Evolutionary conservation across 2,329 filamentous ascomycete genomes (phyloP), one percentile per base, ranked within the genome.

Genomic region (Fusarium vanettenii): DNA sequence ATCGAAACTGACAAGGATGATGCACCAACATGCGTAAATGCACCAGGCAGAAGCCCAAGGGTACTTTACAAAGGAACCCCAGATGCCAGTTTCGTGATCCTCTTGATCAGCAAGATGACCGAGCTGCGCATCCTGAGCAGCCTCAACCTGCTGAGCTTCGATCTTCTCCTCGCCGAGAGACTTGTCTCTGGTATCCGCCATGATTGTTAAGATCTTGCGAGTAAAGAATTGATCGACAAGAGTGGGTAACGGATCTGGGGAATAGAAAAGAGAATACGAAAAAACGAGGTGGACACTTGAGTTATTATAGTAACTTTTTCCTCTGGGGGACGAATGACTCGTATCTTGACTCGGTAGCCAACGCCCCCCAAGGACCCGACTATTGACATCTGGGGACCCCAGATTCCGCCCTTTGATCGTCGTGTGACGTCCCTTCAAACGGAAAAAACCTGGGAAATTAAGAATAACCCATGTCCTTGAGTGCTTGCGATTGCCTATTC

Each of bases 1-100:
- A 62, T 74, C 72, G 60, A 74, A 74, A 57, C 71, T 74, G 64
- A 69, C 61, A 37, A 74, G 57, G 69, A 72, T 70, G 11, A 74
- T 66, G 60, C 67, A 63, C 60, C 67, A 74, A 43, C 69, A 72
- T 37, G 71, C 69, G 60, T 72, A 74, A 25, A 74, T 67, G 57
- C 71, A 74, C 71, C 71, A 74, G 27, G 71, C 39, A 6, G 67
- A 70, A 16, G 71, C 69, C 62, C 60, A 65, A 10, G 69, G 69
- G 22, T 70, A 67, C 5, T 66, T 41, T 37, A 66, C 39, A 33
- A 72, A 48, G 3, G 69, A 66, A 9, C 52, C 35, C 57, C 52
- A 66, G n/a, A 70, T 70, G 18, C 69, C 67, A 6, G 62, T 67
- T 16, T 72, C 70, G 16, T 70, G 66, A 37, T 72, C 67, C n/a